These are phyloP conservation scores for Umbelopsis ramanniana DNA, from an alignment of 192 early-diverging fungal genomes.

Conservation along the genomic window DNA sequence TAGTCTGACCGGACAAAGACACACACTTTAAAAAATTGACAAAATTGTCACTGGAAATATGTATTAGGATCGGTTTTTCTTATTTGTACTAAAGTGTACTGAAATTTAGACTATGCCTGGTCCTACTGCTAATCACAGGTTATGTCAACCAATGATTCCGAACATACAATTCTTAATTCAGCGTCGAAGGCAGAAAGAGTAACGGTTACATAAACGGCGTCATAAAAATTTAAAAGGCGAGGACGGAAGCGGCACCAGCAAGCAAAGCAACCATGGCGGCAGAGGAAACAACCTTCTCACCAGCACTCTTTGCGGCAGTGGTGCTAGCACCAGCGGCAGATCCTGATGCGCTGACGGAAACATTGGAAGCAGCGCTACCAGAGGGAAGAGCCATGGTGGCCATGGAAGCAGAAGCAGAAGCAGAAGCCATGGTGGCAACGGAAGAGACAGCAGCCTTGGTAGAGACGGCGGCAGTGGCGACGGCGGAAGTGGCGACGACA, in stretches of 20 bases:
- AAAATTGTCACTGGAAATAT: too few relatives aligned
- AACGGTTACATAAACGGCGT: neutral
- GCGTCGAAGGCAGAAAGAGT: neutral
- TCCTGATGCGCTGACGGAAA: too few relatives aligned
- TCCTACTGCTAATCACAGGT: too few relatives aligned
- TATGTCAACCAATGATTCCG: too few relatives aligned
- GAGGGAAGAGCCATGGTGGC: neutral
- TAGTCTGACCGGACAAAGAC: too few relatives aligned
- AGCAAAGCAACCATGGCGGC: constrained; percentile 6
- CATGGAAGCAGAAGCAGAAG: neutral
- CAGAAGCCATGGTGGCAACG: neutral
- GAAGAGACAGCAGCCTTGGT: neutral
- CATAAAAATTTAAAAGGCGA: neutral
- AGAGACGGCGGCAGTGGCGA: constrained; percentile 28
- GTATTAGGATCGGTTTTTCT: too few relatives aligned
- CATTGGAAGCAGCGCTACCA: neutral
- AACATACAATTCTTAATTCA: neutral
- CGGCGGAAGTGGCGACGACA: constrained; percentile 34
- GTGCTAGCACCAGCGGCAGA: neutral
- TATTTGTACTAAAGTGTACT: too few relatives aligned
- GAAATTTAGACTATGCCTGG: too few relatives aligned
- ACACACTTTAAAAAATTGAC: too few relatives aligned
- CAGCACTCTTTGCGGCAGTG: neutral
- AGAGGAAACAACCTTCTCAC: constrained; percentile 8
- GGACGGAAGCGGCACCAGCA: constrained; percentile 10